A percentile compares a stretch with the other conserved stretches of the same genome.
Evolutionary conservation across 2,329 filamentous ascomycete genomes (phyloP).

Genomic region (Elsinoe arachidis): DNA sequence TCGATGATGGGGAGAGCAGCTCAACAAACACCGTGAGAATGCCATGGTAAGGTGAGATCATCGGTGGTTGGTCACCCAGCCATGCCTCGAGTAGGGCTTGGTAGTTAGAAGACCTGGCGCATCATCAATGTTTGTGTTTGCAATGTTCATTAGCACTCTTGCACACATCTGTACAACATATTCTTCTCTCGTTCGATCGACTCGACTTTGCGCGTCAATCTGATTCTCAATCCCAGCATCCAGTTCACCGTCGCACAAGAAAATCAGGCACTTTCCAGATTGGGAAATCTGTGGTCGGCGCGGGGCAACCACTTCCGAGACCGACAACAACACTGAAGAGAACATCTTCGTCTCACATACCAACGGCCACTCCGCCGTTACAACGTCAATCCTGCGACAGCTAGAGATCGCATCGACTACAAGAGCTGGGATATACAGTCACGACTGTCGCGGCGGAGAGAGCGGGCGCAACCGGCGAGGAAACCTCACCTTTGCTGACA

Average conservation of each 20-base stretch:
- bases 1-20: too few relatives aligned
- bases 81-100: background rate
- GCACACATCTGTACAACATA: too few relatives aligned
- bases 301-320: background rate
- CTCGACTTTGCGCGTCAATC: too few relatives aligned
- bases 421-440: background rate
- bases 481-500: background rate
- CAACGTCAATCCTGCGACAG: background rate
- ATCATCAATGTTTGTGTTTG: background rate
- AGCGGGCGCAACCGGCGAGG: background rate
- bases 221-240: too few relatives aligned
- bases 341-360: background rate
- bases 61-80: constrained; percentile 7
- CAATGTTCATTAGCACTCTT: background rate
- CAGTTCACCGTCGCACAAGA: background rate
- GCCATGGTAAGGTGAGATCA: background rate
- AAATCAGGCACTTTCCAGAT: background rate
- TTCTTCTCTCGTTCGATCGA: too few relatives aligned
- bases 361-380: background rate
- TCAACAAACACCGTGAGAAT: background rate
- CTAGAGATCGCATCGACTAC: background rate
- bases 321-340: background rate
- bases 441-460: background rate
- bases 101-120: background rate
- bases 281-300: background rate